Conservation (phyloP, 2,329 filamentous ascomycete genomes). For the Diaporthe citriasiana region DNA sequence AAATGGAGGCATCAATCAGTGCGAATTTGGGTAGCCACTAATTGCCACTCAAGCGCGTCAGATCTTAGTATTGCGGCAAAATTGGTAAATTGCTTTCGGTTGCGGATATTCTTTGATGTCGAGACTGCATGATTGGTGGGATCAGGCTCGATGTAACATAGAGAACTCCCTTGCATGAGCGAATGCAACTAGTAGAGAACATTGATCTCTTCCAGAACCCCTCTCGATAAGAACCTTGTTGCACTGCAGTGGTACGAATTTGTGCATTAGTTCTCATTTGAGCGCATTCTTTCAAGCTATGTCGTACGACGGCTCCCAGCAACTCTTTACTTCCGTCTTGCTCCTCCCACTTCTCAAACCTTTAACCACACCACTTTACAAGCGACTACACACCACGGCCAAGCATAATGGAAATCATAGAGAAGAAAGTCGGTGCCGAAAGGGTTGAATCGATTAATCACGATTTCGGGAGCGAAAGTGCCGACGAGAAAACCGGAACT, state of each 20-base stretch:
- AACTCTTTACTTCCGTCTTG: not conserved
- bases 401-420: not conserved
- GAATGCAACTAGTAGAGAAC: slow-evolving; percentile 7
- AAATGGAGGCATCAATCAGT: not conserved
- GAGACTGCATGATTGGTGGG: slow-evolving; percentile 3
- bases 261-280: slow-evolving; percentile 4
- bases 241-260: slow-evolving; percentile 6
- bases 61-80: slow-evolving; percentile 15
- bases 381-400: not conserved
- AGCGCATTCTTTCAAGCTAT: not conserved
- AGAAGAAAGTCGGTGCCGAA: not conserved
- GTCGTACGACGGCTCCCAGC: too few relatives aligned
- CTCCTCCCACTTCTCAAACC: not conserved
- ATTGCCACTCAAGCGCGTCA: slow-evolving; percentile 13
- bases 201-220: not conserved
- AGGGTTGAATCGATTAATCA: not conserved
- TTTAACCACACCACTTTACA: not conserved
- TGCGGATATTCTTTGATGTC: not conserved
- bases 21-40: not conserved
- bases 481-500: slow-evolving; percentile 25
- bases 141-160: not conserved
- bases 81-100: not conserved
- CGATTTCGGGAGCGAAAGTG: not conserved
- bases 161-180: slow-evolving; percentile 7
- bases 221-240: not conserved